phyloP scores from a whole-genome alignment of 305 asterid genomes.

The Fraxinus nigra region DNA sequence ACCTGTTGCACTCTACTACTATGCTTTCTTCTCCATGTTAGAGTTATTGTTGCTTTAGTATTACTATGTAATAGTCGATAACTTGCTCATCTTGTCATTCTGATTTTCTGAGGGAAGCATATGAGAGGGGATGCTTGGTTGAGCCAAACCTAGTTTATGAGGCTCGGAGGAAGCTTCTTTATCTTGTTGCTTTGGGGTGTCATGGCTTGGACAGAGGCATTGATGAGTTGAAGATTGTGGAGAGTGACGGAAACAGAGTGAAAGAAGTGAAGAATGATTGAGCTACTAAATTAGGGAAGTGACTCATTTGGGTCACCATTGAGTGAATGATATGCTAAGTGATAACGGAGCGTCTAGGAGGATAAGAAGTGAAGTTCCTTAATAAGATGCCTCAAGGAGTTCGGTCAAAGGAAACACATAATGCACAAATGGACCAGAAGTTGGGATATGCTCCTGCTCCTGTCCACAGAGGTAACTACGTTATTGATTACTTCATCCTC shows the following conservation, averaged over 20 bases:
- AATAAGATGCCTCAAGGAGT: neutral
- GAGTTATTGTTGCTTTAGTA: neutral
- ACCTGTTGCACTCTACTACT: neutral
- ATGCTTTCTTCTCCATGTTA: neutral
- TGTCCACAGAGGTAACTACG: slow-evolving; percentile 18
- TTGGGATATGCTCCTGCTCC: neutral
- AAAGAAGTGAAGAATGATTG: slow-evolving; percentile 31
- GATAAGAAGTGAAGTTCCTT: slow-evolving; percentile 10
- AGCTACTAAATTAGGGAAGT: neutral
- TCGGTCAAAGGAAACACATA: neutral
- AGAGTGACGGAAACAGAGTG: slow-evolving; percentile 27
- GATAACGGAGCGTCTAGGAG: neutral
- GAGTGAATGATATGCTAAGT: neutral
- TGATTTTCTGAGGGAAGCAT: slow-evolving; percentile 75
- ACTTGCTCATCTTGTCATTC: neutral
- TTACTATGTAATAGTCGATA: neutral
- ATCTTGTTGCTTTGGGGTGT: slow-evolving; percentile 70
- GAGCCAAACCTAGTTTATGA: slow-evolving; percentile 71
- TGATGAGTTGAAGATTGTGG: slow-evolving; percentile 27
- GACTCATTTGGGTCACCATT: neutral
- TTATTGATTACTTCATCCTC: neutral
- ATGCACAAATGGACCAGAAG: neutral
- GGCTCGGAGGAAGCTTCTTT: slow-evolving; percentile 74
- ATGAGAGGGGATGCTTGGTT: slow-evolving; percentile 79
- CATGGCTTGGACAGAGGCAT: slow-evolving; percentile 53